Evolutionary conservation across 192 early-diverging fungal genomes (phyloP), one percentile per base, ranked within the genome.

Genomic region (Pecoramyces ruminantium): DNA sequence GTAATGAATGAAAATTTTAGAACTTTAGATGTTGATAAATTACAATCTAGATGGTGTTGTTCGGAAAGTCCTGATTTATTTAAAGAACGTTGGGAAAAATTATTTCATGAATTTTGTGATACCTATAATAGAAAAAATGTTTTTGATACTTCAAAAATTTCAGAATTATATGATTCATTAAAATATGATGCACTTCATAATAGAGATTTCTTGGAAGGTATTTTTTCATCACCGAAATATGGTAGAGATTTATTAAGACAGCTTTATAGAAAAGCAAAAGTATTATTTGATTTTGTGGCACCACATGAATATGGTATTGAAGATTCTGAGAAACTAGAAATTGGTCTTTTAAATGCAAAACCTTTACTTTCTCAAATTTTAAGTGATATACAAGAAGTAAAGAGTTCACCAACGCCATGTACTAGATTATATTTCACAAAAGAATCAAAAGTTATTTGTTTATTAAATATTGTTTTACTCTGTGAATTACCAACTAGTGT

Each of bases 181-280:
- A 99, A 99, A 83, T 97, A 96, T 82, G 97, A 99, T 82, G 92
- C 96, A n/a, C 84, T 99, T 77, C 97, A 99, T 83, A 99, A 99
- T 83, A 91, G 97, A 28, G 84, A 86, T 30, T 97, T 96, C 83
- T 81, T 95, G 29, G 92, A 96, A 77, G 89, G 88, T 78, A 93
- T 86, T 21, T 84, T 82, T 42, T n/a, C 78, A 28, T 79, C 80
- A 18, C 29, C 78, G 4, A 29, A 67, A 67, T 78, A 86, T 40
- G 82, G 82, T 29, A 38, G 80, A 83, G 88, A 90, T 78, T 83
- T 89, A 29, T 84, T 93, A 38, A 87, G 88, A 28, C 87, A 92
- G 38, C 87, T 99, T 4, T 99, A 95, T 87, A 84, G 89, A 77
- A 90, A 92, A 77, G 91, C 95, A 77, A 96, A 96, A 81, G 86